Evolutionary conservation across 139 green algal species (phyloP), one percentile per base, ranked within the genome.

Genomic region (Zygnema cylindricum): DNA sequence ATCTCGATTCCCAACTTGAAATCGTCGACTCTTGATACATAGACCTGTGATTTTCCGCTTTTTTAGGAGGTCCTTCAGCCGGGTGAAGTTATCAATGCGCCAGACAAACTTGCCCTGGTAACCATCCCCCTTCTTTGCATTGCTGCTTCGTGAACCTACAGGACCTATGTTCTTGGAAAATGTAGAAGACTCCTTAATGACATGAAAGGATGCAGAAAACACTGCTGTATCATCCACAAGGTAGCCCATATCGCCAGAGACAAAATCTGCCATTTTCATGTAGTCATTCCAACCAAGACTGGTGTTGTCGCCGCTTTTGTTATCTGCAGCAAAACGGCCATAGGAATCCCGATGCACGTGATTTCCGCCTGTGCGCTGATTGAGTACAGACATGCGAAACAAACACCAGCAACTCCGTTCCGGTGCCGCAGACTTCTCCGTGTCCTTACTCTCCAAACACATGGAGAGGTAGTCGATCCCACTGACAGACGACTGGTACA

Each of bases 1-100:
- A 91, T 95, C 93, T 2, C 91, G 77, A 0, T 89, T 89, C 69
- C 93, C 94, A 1, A 96, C 93, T 55, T 89, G 84, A 86, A 96
- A 96, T 49, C 93, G 89, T 25, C 86, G 77, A 85, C 90, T 94
- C 92, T 96, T 96, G 85, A 96, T 94, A 86, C 94, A 95, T 42
- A 96, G 92, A 30, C 92, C 92, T n/a, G 92, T 96, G 90, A 96
- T 96, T 90, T 96, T 96, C 82, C 94, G 91, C 92, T 96, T 96
- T 88, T 96, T 96, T 71, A 96, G 92, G 55, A 96, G 85, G 54
- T 96, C 94, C 92, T 96, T 96, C 36, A 96, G 91, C 54, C 92
- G 92, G 11, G 90, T 96, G 92, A 96, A 96, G 87, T 96, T 94
- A 55, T 96, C 94, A 43, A 96, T 95, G 25, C 89, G 88, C 94